phyloP scores from a whole-genome alignment of 192 early-diverging fungal genomes.

The Backusella parvicylindrica region DNA sequence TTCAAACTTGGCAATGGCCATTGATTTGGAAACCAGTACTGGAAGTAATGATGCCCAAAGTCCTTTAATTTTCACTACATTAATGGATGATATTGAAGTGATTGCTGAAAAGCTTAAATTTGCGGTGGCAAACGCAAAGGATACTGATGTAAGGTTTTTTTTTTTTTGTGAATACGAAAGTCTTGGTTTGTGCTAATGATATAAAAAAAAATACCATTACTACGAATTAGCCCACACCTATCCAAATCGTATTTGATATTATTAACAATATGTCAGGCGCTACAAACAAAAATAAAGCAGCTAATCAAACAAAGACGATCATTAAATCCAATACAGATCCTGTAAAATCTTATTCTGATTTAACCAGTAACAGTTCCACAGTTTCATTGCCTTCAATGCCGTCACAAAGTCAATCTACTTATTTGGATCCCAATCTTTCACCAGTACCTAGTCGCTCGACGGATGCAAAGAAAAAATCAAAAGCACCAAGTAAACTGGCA shows the following conservation, averaged over 20 bases:
- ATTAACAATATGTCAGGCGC: constrained; percentile 24
- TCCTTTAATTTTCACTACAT: constrained; percentile 22
- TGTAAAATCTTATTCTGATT: neutral
- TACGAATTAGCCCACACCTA: constrained; percentile 13
- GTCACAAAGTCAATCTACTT: neutral
- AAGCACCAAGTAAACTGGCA: neutral
- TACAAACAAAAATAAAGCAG: constrained; percentile 14
- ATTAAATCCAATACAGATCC: constrained; percentile 16
- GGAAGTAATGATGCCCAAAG: neutral
- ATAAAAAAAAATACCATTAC: no score
- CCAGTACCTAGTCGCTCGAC: constrained; percentile 8
- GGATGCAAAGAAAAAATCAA: constrained; percentile 2
- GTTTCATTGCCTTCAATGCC: neutral
- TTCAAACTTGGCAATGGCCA: constrained; percentile 20
- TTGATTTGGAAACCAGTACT: constrained; percentile 7
- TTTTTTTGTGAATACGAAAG: neutral
- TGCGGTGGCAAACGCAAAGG: constrained; percentile 30
- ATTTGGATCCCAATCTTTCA: constrained; percentile 8
- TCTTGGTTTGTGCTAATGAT: neutral
- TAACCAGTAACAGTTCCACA: neutral
- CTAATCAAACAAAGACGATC: constrained; percentile 12
- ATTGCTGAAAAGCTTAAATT: constrained; percentile 28
- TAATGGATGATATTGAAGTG: constrained; percentile 36
- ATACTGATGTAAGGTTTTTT: neutral
- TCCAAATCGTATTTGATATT: constrained; percentile 23